Base-by-base conservation (phyloP, 768 basidiomycete species). In the Boletus sp. region DNA sequence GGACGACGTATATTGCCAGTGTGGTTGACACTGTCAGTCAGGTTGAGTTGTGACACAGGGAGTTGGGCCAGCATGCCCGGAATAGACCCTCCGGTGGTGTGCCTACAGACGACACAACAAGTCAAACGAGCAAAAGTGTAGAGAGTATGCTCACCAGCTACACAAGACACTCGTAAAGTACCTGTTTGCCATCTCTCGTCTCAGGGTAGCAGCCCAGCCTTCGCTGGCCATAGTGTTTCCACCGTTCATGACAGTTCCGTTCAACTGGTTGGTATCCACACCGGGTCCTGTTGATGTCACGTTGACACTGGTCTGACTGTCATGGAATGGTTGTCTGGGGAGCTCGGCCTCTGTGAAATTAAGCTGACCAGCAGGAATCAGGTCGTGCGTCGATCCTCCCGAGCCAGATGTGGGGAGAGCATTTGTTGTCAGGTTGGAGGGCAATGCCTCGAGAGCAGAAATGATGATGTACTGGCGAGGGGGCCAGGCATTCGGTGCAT, bases 401-500 rank as follows among this genome's bases (percentile, higher is more conserved):
- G 70, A 59, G 0, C 74, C 57, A 1, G 83, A 80, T 3, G 75
- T 68, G 11, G 88, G 82, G n/a, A 88, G 70, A 1, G 78, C 34
- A 8, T 77, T 76, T 10, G 73, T 76, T 0, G 91, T 84, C 34
- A 94, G 63, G 66, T 90, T 88, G 19, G 83, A 63, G 0, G 91
- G 91, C 15, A 98, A 74, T 10, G 83, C 79, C 35, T 80, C 78
- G 37, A 98, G 81, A 0, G 93, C 93, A 53, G 86, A 76, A 42
- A 96, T 79, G 25, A 82, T 72, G 57, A 96, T 89, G 69, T 92
- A 86, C 58, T 88, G 88, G 62, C 91, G 88, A 9, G 89, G 87
- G 15, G 90, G 90, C 93, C 92, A 97, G 2, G 86, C 70, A 63
- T 93, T 93, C n/a, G 93, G 92, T 25, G 86, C 81, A 64, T 91